phyloP scores from a whole-genome alignment of 1,284 basidiomycete genomes.

The Naganishia liquefaciens region DNA sequence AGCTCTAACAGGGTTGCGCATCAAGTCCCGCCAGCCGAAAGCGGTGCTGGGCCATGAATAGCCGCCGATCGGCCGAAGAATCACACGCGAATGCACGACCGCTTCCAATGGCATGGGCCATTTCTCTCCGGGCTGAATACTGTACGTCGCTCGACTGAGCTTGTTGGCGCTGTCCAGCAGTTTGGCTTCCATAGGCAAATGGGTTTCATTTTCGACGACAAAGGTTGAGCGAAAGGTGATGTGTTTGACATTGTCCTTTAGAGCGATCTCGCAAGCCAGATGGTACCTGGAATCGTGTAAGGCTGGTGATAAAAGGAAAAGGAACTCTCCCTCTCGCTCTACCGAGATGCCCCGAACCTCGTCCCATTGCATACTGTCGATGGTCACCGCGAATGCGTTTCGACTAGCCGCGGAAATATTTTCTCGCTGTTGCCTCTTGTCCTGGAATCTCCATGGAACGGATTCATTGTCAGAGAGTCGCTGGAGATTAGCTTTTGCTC shows the following conservation, averaged over 20 bases:
- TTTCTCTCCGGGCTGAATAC: constrained; percentile 83
- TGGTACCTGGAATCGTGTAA: constrained; percentile 75
- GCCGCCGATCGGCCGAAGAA: constrained; percentile 93
- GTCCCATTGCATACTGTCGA: constrained; percentile 90
- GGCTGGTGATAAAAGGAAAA: constrained; percentile 81
- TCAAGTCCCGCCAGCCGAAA: constrained; percentile 85
- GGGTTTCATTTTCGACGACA: constrained; percentile 85
- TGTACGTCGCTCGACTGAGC: constrained; percentile 76
- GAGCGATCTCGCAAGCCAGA: constrained; percentile 84
- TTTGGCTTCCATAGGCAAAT: constrained; percentile 91
- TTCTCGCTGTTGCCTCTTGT: constrained; percentile 93
- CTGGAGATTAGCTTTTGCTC: constrained; percentile 58
- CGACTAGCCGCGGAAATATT: constrained; percentile 76
- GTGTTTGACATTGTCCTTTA: constrained; percentile 91
- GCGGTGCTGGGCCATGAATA: constrained; percentile 80
- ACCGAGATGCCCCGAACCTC: constrained; percentile 85
- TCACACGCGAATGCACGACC: constrained; percentile 78
- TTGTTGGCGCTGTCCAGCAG: constrained; percentile 83
- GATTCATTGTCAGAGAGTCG: constrained; percentile 67
- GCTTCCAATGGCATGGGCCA: constrained; percentile 90
- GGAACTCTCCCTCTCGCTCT: constrained; percentile 89
- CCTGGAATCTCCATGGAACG: constrained; percentile 95
- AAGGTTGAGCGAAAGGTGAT: constrained; percentile 94
- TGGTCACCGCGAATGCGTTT: constrained; percentile 78
- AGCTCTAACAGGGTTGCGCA: constrained; percentile 73